These are phyloP conservation scores for Sorghum bicolor DNA, from an alignment of 176 grass and related monocot species.

Conservation along the genomic window Sorghum_bicolor_NCBIv3 NC_012870.2:25509001-25509500, in stretches of 20 bases:
- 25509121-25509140: no score
- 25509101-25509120: no score
- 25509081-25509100: no score
- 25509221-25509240: slow-evolving; percentile 1
- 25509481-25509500: not conserved
- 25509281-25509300: not conserved
- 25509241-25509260: not conserved
- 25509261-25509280: not conserved
- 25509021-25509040: no score
- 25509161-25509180: no score
- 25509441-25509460: not conserved
- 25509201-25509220: not conserved
- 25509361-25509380: not conserved
- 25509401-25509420: not conserved
- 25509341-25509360: not conserved
- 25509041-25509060: no score
- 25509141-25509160: no score
- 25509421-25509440: not conserved
- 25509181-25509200: not conserved
- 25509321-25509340: slow-evolving; percentile 6
- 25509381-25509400: not conserved
- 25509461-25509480: not conserved
- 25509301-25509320: not conserved
- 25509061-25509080: no score
- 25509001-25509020: no score